A percentile compares a stretch with the other conserved stretches of the same genome.
phyloP scores from a whole-genome alignment of 441 rosid species.

The Populus hybrid region DNA sequence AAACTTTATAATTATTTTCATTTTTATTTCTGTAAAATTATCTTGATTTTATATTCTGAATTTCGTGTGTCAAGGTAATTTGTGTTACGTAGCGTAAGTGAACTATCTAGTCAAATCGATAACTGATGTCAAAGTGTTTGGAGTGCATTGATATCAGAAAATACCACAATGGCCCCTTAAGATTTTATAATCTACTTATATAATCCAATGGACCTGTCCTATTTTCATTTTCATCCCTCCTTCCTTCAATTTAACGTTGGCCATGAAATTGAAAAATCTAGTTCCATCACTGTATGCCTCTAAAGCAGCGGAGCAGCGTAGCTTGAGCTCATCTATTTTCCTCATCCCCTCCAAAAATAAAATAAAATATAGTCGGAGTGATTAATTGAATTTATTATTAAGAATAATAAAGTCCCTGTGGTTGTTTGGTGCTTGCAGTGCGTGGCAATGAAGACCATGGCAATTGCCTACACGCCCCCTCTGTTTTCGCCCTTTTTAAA shows the following conservation, averaged over 20 bases:
- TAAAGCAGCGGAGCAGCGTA: neutral
- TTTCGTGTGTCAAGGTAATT: no score
- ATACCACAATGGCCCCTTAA: neutral
- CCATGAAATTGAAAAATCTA: neutral
- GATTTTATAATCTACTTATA: neutral
- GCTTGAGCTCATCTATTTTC: neutral
- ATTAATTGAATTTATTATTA: neutral
- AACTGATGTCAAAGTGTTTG: no score
- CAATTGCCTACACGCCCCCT: slow-evolving; percentile 16
- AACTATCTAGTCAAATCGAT: no score
- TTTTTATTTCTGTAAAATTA: no score
- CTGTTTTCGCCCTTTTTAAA: slow-evolving; percentile 19
- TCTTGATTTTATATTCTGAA: no score
- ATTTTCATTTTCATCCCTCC: neutral
- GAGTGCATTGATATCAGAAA: neutral
- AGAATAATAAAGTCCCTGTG: neutral
- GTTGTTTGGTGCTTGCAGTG: neutral
- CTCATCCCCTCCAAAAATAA: neutral
- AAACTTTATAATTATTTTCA: no score
- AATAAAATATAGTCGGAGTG: no score
- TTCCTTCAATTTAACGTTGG: neutral
- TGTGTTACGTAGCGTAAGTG: no score
- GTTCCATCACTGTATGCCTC: neutral
- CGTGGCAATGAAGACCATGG: slow-evolving; percentile 26
- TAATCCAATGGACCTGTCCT: neutral